Conservation (phyloP, 1,284 basidiomycete genomes). For the Puccinia brachypodii region DNA sequence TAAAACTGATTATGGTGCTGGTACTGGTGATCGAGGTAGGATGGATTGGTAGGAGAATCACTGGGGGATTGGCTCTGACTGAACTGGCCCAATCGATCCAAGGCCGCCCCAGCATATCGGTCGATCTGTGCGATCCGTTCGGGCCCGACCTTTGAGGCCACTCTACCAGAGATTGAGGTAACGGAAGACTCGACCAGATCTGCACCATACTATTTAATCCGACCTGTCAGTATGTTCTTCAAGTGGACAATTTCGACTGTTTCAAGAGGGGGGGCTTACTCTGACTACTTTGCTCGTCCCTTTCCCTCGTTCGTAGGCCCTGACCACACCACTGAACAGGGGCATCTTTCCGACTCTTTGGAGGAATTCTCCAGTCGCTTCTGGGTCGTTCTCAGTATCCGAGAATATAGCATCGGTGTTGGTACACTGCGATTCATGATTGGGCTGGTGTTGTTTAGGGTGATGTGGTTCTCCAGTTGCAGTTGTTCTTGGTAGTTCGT, state of each 20-base stretch:
- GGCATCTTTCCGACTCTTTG: slow-evolving; percentile 62
- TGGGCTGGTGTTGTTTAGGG: no score
- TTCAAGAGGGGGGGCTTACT: slow-evolving; percentile 59
- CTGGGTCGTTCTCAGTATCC: no score
- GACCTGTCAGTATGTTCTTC: not conserved
- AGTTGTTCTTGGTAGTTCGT: no score
- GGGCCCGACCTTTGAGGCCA: slow-evolving; percentile 70
- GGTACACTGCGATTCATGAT: no score
- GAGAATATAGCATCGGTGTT: no score
- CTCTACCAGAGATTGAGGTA: slow-evolving; percentile 77
- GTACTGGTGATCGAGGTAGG: not conserved
- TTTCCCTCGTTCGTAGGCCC: slow-evolving; percentile 74
- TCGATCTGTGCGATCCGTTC: slow-evolving; percentile 67
- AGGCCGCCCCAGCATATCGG: slow-evolving; percentile 79
- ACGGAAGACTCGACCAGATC: slow-evolving; percentile 83
- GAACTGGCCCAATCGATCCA: slow-evolving; percentile 68
- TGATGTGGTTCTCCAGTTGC: no score
- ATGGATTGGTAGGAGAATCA: not conserved
- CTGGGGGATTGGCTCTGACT: slow-evolving; percentile 7
- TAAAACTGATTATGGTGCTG: no score
- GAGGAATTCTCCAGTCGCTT: not conserved
- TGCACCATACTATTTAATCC: slow-evolving; percentile 70
- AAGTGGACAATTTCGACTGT: no score
- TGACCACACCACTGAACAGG: slow-evolving; percentile 68
- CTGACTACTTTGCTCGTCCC: slow-evolving; percentile 76